phyloP scores from a whole-genome alignment of 2,329 filamentous ascomycete species.

The Ophiostoma perfectum region DNA sequence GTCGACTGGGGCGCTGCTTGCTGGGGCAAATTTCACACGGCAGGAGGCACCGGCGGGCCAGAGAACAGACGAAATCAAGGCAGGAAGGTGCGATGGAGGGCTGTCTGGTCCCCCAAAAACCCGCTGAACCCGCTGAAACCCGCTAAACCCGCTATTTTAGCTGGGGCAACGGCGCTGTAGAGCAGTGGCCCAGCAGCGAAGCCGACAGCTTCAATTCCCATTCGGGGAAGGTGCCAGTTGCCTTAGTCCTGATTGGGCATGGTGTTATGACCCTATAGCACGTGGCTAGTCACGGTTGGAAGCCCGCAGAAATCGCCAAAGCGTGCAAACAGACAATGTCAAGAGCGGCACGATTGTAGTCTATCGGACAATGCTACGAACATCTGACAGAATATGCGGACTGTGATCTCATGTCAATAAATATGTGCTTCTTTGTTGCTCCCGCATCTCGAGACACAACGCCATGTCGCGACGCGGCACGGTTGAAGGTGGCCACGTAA shows the following conservation, averaged over 20 bases:
- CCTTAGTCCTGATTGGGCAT: background rate
- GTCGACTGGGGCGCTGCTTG: constrained; percentile 1
- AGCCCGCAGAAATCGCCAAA: background rate
- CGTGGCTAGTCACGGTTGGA: constrained; percentile 28
- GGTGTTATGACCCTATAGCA: constrained; percentile 19
- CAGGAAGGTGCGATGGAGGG: constrained; percentile 9
- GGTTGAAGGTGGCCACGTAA: background rate
- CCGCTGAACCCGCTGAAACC: background rate
- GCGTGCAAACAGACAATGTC: background rate
- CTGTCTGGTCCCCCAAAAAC: background rate
- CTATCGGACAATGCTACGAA: background rate
- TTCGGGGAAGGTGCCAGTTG: background rate
- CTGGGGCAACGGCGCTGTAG: background rate
- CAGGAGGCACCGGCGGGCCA: background rate
- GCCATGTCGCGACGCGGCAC: background rate
- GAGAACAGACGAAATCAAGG: background rate
- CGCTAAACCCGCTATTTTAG: constrained; percentile 1
- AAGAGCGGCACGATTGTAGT: background rate
- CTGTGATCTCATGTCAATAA: too few species aligned
- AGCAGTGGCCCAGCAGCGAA: background rate
- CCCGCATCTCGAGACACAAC: background rate
- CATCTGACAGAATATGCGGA: background rate
- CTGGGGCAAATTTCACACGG: constrained; percentile 21
- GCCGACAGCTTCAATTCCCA: background rate
- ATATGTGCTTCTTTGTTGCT: background rate